A percentile compares a stretch with the other conserved stretches of the same genome.
Conservation (phyloP, 257 asterid species). For the Jaltomata sinuosa region DNA sequence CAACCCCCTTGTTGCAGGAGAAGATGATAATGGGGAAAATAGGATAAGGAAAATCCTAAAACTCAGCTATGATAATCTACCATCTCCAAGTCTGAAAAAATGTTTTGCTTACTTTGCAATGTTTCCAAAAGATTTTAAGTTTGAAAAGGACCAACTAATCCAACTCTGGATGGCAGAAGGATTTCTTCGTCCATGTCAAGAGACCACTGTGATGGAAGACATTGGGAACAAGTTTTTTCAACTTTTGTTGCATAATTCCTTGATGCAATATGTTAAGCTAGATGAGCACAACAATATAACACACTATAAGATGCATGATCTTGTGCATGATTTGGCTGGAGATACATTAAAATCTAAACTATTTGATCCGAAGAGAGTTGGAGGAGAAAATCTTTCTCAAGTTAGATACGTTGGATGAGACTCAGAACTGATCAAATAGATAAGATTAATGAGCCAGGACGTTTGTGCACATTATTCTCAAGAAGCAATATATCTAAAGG, state of each 20-base stretch:
- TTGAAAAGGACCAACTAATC: conserved; percentile 6
- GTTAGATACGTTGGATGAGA: neutral
- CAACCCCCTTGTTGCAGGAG: neutral
- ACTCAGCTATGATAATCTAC: conserved; percentile 11
- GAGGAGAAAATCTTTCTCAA: too few relatives aligned
- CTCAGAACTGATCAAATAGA: neutral
- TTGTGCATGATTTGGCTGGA: conserved; percentile 17
- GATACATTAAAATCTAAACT: neutral
- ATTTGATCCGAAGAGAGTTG: neutral
- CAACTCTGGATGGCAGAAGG: conserved; percentile 22
- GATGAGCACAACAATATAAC: too few relatives aligned
- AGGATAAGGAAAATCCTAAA: conserved; percentile 2
- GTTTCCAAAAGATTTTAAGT: conserved; percentile 2
- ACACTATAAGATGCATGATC: too few relatives aligned
- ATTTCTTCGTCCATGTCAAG: neutral
- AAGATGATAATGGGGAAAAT: neutral
- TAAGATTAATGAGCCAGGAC: neutral
- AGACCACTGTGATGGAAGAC: conserved; percentile 3
- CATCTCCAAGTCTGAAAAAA: conserved; percentile 3
- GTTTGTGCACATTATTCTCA: neutral
- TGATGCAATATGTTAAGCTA: neutral
- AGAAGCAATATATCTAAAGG: too few relatives aligned
- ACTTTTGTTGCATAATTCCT: neutral
- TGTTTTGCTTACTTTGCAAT: conserved; percentile 14
- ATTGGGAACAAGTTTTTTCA: neutral